These are phyloP conservation scores for Aspergillus ibericus DNA, from an alignment of 2,329 filamentous ascomycete species.

Conservation along the genomic window DNA sequence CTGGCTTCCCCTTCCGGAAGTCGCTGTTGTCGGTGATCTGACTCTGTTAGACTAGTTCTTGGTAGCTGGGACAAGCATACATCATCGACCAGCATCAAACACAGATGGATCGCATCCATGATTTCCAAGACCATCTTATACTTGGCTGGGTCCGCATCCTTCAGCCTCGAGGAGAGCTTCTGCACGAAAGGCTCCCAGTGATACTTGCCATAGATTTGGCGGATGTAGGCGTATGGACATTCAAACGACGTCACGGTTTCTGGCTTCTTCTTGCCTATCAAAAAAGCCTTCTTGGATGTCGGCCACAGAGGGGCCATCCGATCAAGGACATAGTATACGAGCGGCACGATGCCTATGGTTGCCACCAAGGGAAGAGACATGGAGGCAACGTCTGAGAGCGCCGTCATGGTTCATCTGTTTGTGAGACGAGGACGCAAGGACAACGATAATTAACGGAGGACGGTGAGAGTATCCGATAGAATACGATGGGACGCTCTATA, in stretches of 20 bases:
- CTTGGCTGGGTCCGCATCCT: slow-evolving; percentile 16
- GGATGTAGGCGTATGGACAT: slow-evolving; percentile 23
- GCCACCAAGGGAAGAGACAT: slow-evolving; percentile 8
- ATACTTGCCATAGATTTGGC: slow-evolving; percentile 20
- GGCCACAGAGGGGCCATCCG: slow-evolving; percentile 14
- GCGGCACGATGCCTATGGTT: slow-evolving; percentile 8
- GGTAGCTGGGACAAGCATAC: slow-evolving; percentile 5
- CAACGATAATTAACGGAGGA: background rate
- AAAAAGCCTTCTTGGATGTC: slow-evolving; percentile 15
- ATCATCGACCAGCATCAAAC: slow-evolving; percentile 27
- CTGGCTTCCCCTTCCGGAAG: slow-evolving; percentile 21
- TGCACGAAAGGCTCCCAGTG: slow-evolving; percentile 25
- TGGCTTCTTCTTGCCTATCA: slow-evolving; percentile 19
- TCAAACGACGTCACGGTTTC: slow-evolving; percentile 16
- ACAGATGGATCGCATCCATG: slow-evolving; percentile 27
- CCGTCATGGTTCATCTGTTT: slow-evolving; percentile 5
- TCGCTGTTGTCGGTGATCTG: slow-evolving; percentile 25
- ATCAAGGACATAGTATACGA: slow-evolving; percentile 12
- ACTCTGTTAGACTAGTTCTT: background rate
- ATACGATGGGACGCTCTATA: background rate
- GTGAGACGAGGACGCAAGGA: background rate
- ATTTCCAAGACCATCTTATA: slow-evolving; percentile 23
- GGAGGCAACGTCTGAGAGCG: slow-evolving; percentile 2
- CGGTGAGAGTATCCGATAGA: background rate
- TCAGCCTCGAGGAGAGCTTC: slow-evolving; percentile 19